Evolutionary conservation across 345 rosid species (phyloP), one percentile per base, ranked within the genome.

Genomic region (thale cress (Arabidopsis thaliana)): DNA sequence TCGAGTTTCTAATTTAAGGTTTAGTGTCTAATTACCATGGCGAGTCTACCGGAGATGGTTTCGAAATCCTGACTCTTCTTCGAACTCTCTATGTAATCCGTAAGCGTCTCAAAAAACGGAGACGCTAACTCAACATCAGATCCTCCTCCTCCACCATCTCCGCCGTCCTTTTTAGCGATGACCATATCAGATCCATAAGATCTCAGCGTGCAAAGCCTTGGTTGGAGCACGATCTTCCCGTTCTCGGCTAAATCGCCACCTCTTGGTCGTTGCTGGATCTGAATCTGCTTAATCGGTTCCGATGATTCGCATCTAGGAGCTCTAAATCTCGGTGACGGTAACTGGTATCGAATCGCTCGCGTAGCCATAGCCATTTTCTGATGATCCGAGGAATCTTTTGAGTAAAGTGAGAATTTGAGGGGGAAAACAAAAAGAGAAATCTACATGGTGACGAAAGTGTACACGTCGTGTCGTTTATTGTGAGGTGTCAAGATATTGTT

Each of bases 11-110:
- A 74, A 24, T 30, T 77, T 28, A 14, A 32, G 56, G 33, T 52
- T 40, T 23, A 8, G 2, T 14, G 5, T 8, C 14, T 56, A 0
- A 2, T 51, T 25, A 90, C 97, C 97, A 94, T 94, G 14, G 97
- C 97, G 16, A 94, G 86, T 40, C 98, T 83, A 13, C 98, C 98
- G 1, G 95, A 88, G 77, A 94, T 85, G 63, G 90, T 94, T 85
- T 94, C 98, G 11, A 94, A 86, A 58, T 94, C 95, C 0, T 82
- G 97, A 67, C 96, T 94, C 80, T 90, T 90, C 84, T 84, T 87
- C 16, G 93, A 84, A 81, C 96, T 94, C 72, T 94, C 98, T 1
- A 94, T 87, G 74, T 94, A 94, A 71, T 90, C 93, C 38, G 96
- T 90, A 58, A 91, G 77, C 0, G 84, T 85, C 75, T 87, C 95